Evolutionary conservation across 2,329 filamentous ascomycete genomes (phyloP).

Genomic region (Meredithiella fracta): DNA sequence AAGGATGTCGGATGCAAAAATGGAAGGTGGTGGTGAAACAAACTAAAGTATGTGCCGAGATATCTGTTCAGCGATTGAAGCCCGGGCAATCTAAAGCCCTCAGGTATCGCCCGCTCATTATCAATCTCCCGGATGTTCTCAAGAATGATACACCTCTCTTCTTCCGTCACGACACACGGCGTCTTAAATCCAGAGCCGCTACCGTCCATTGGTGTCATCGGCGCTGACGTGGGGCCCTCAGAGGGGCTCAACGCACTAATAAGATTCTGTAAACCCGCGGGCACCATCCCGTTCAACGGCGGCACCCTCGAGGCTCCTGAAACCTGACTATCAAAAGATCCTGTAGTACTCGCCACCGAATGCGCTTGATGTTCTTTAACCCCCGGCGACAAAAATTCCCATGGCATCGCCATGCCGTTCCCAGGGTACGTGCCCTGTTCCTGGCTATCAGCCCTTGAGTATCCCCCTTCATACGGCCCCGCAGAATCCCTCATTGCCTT

Average conservation of each 20-base stretch:
- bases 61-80: conserved; percentile 75
- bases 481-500: conserved; percentile 54
- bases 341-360: conserved; percentile 49
- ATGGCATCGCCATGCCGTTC: conserved; percentile 51
- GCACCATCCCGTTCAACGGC: conserved; percentile 43
- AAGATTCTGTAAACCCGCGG: conserved; percentile 49
- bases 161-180: conserved; percentile 68
- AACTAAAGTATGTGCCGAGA: conserved; percentile 85
- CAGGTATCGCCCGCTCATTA: conserved; percentile 64
- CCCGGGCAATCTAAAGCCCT: conserved; percentile 76
- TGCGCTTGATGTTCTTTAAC: conserved; percentile 54
- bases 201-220: conserved; percentile 17
- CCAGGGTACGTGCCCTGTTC: conserved; percentile 63
- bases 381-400: conserved; percentile 71
- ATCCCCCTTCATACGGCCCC: conserved; percentile 39
- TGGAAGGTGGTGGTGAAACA: conserved; percentile 92
- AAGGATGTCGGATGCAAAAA: conserved; percentile 92
- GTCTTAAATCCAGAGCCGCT: conserved; percentile 36
- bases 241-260: conserved; percentile 54
- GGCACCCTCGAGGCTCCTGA: conserved; percentile 45
- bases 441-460: conserved; percentile 51
- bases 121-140: conserved; percentile 75
- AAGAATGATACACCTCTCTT: conserved; percentile 69
- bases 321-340: conserved; percentile 51
- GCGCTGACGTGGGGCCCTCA: conserved; percentile 27